Base-by-base conservation (phyloP, 2,329 filamentous ascomycete genomes). In the Paraconiothyrium brasiliense region DNA sequence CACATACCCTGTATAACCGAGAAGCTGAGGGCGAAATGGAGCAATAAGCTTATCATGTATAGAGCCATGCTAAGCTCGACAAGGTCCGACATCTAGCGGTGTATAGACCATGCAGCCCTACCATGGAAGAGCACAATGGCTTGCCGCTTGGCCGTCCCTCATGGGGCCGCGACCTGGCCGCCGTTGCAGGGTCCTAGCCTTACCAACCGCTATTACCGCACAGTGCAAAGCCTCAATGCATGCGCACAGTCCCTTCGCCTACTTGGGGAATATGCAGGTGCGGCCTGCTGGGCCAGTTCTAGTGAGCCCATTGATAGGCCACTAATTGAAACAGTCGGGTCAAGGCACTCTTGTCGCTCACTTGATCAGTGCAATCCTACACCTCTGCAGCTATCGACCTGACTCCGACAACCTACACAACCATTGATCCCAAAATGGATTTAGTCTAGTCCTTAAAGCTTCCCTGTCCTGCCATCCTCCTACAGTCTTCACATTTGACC, bases 101-200 rank as follows among this genome's bases (percentile, higher is more conserved):
- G 68, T 67, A 70, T 65, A 63, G 62, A 64, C 27, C 64, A 67
- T 71, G 69, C 70, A 74, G 71, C 71, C 70, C 67, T 74, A 71
- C 65, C 56, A 22, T 24, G 58, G 50, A 37, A 44, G 32, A 27
- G 11, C 5, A 6, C 55, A 57, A 67, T 59, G 57, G 65, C 61
- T 61, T 63, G 49, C 69, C 64, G 50, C 54, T 62, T 58, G 54
- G 54, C 62, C 59, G 62, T 57, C 49, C 57, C 37, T 49, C 59
- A 59, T 64, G 68, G 71, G 66, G 66, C 61, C 61, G 59, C 61
- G 58, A 59, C 58, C 52, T 57, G 59, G 27, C 27, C 27, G 6
- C 27, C 65, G 67, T 68, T 65, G 61, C 51, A 63, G 51, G 57
- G 58, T 57, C 51, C 58, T 66, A 67, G 62, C 61, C 62, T 58